A percentile compares a stretch with the other conserved stretches of the same genome.
phyloP scores from a whole-genome alignment of 495 filamentous ascomycete genomes.

The Talaromyces proteolyticus region DNA sequence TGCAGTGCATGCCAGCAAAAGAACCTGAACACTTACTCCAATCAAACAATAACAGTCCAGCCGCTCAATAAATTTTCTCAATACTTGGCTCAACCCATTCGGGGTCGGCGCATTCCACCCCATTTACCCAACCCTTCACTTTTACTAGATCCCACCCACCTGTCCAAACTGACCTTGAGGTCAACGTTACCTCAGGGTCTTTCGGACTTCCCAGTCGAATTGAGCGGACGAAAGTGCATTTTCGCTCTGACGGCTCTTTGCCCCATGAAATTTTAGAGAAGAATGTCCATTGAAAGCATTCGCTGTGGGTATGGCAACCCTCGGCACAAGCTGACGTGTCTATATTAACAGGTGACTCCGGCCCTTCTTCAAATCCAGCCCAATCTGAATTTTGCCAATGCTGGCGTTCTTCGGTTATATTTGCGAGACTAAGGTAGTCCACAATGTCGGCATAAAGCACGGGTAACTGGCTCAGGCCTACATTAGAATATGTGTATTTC shows the following conservation, averaged over 20 bases:
- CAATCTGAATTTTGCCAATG: constrained; percentile 33
- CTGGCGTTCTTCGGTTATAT: constrained; percentile 7
- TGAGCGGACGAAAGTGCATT: constrained; percentile 20
- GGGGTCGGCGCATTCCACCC: constrained; percentile 13
- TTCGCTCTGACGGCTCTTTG: background rate
- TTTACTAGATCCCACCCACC: constrained; percentile 26
- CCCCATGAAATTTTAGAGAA: constrained; percentile 8
- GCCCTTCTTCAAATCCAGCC: constrained; percentile 18
- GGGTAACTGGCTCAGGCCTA: constrained; percentile 2
- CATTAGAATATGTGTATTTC: constrained; percentile 7
- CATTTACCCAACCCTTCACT: constrained; percentile 16
- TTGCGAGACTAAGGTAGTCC: constrained; percentile 17
- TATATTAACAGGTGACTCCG: constrained; percentile 16
- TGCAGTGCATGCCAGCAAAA: background rate
- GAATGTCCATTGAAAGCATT: constrained; percentile 26
- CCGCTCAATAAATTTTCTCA: constrained; percentile 15
- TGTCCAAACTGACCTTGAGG: constrained; percentile 8
- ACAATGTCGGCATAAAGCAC: constrained; percentile 25
- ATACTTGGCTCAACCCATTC: constrained; percentile 27
- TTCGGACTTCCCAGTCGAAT: constrained; percentile 18
- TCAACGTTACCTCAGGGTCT: constrained; percentile 9
- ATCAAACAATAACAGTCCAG: background rate
- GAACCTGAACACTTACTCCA: background rate
- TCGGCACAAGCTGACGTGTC: constrained; percentile 18
- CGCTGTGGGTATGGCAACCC: constrained; percentile 18